Base-by-base conservation (phyloP, 2,329 filamentous ascomycete genomes). In the Aschersonia sp. region DNA sequence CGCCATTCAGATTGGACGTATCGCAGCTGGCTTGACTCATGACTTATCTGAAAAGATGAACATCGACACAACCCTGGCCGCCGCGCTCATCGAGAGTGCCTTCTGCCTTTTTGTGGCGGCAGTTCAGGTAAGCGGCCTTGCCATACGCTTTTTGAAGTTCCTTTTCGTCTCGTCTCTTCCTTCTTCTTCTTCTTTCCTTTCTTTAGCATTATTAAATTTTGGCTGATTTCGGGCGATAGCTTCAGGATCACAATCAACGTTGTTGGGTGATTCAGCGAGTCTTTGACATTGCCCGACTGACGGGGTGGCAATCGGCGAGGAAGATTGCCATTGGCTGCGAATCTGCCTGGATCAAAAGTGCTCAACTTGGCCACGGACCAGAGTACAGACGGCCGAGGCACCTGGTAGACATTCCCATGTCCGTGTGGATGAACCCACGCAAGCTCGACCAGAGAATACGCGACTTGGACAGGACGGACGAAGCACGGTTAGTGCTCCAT, bases 81-180 rank as follows among this genome's bases (percentile, higher is more conserved):
- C 85, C 0, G 86, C 85, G 0, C 74, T 95, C 29, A 88, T 88
- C 50, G 91, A 97, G 64, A 79, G 80, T 55, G 81, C 80, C 4
- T 84, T 96, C 57, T 80, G 83, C 4, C 69, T 95, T 2, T 96
- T 97, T 66, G 88, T 96, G 51, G 84, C 89, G 1, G 91, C 78
- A 4, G 78, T 97, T 9, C 78, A 82, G 69, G 78, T 82, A 55
- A 63, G 55, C 43, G 31, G 40, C 9, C 9, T 20, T 12, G 7
- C 5, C 5, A 3, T 2, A 3, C 30, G 20, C 20, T 6, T 30
- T 47, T n/a, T 40, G 7, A 3, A 29, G 29, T 12, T n/a, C 4
- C 30, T 47, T 40, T 31, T 6, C 30, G 5, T 43, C 5, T 45
- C 46, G 30, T 40, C 20, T 20, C 20, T 20, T 20, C 20, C 20